Evolutionary conservation across 2,329 filamentous ascomycete species (phyloP), one percentile per base, ranked within the genome.

Genomic region (Xylariaceae sp.): DNA sequence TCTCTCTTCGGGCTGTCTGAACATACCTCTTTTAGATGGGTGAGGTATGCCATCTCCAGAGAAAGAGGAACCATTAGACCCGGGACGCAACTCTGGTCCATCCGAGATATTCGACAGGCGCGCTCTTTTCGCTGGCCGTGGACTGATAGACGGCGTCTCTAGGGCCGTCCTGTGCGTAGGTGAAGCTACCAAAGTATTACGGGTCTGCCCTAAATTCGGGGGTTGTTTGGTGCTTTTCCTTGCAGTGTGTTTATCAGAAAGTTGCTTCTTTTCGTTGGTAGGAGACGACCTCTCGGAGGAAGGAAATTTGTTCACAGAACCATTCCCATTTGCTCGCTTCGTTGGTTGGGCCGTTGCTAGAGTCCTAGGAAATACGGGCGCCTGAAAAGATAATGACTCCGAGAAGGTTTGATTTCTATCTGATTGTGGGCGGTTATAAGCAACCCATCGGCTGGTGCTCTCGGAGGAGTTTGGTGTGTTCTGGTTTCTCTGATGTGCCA

Each of bases 151-250:
- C 9, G 42, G 4, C 13, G 13, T n/a, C 21, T 64, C 57, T 8
- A 26, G 15, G 23, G 46, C 36, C 30, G 50, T 26, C 10, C 11
- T 55, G 29, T 46, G 54, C 45, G 41, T 53, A n/a, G 46, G 48
- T 32, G 60, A 45, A 9, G 30, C 48, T 23, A 40, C 13, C 16
- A 53, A 49, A 15, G 41, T 24, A 23, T 21, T 26, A 23, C 41
- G 45, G 10, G 42, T 5, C 36, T 40, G 37, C n/a, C 43, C 42
- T 16, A 33, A 35, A 15, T 20, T 51, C 15, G 50, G n/a, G 13
- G 46, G 35, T n/a, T 46, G 54, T 46, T 53, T 61, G 6, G 42
- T 33, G 27, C 53, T 64, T 42, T 68, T 68, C 26, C 66, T 58
- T 18, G 66, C 66, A 1, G 57, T 52, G 21, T 58, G 55, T 36